A percentile compares a stretch with the other conserved stretches of the same genome.
Conservation (phyloP, 2,329 filamentous ascomycete species). For the Alternaria solani region DNA sequence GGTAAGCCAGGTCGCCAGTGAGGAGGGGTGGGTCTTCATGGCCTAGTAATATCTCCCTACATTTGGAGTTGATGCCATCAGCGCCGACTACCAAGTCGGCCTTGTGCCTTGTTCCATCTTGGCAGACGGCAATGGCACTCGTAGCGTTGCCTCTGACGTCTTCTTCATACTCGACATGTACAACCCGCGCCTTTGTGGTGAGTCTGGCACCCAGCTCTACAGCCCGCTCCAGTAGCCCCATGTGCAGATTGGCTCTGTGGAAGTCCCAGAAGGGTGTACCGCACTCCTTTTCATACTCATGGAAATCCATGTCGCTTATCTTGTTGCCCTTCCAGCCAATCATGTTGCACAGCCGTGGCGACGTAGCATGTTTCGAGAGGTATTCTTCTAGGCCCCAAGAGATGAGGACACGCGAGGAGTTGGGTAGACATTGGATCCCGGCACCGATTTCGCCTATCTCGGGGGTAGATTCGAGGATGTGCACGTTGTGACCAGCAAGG, state of each 20-base stretch:
- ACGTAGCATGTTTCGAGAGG: slow-evolving; percentile 55
- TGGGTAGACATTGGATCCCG: slow-evolving; percentile 61
- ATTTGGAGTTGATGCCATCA: slow-evolving; percentile 58
- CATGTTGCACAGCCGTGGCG: slow-evolving; percentile 57
- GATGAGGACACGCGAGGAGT: slow-evolving; percentile 58
- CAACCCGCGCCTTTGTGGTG: slow-evolving; percentile 56
- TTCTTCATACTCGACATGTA: slow-evolving; percentile 50
- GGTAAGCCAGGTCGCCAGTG: slow-evolving; percentile 62
- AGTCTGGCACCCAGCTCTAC: slow-evolving; percentile 58
- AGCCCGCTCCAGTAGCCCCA: slow-evolving; percentile 57
- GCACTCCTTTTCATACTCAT: slow-evolving; percentile 47
- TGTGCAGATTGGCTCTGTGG: slow-evolving; percentile 63
- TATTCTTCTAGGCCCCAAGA: slow-evolving; percentile 59
- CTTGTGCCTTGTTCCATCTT: slow-evolving; percentile 47
- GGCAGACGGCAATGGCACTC: slow-evolving; percentile 53
- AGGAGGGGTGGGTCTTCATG: slow-evolving; percentile 56
- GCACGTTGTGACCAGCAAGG: slow-evolving; percentile 58
- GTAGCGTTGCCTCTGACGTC: slow-evolving; percentile 27
- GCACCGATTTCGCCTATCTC: slow-evolving; percentile 61
- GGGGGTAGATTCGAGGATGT: slow-evolving; percentile 58
- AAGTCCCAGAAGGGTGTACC: slow-evolving; percentile 63
- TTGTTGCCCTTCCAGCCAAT: slow-evolving; percentile 62
- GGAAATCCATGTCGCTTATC: slow-evolving; percentile 60
- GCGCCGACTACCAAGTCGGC: slow-evolving; percentile 59
- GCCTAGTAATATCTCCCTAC: slow-evolving; percentile 57